Evolutionary conservation across 176 grass and related monocot genomes (phyloP).

Genomic region (Tuctoria greenei): DNA sequence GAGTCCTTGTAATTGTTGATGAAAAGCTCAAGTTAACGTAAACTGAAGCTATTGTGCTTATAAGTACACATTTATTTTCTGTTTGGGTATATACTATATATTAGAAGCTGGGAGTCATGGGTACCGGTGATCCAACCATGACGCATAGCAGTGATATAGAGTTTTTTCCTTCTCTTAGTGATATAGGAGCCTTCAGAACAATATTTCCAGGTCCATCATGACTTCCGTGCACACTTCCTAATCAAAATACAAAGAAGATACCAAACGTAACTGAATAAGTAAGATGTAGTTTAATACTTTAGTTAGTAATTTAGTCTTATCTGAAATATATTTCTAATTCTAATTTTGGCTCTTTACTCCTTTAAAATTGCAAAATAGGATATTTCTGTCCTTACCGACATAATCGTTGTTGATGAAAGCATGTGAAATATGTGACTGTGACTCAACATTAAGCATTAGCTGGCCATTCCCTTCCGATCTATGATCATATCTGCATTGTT

Average conservation of each 20-base stretch:
- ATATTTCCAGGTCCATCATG: constrained; percentile 28
- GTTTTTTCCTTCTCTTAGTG: constrained; percentile 51
- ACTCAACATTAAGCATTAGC: constrained; percentile 59
- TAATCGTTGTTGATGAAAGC: constrained; percentile 64
- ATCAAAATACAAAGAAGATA: constrained; percentile 21
- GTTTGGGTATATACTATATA: constrained; percentile 11
- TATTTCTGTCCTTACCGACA: constrained; percentile 46
- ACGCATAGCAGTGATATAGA: constrained; percentile 64
- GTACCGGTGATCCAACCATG: constrained; percentile 77
- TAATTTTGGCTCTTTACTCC: background rate
- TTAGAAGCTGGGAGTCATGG: constrained; percentile 31
- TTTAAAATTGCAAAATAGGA: background rate
- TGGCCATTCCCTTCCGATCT: constrained; percentile 24
- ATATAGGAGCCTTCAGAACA: constrained; percentile 47
- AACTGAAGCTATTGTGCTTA: constrained; percentile 1
- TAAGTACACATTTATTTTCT: background rate
- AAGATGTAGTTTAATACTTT: background rate
- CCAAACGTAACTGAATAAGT: background rate
- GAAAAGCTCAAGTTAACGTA: background rate
- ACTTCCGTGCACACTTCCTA: constrained; percentile 66
- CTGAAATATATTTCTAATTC: background rate
- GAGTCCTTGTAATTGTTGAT: constrained; percentile 46
- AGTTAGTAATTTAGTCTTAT: background rate
- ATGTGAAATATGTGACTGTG: constrained; percentile 69
- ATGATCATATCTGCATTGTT: constrained; percentile 55